A percentile compares a stretch with the other conserved stretches of the same genome.
These are phyloP conservation scores for Dicorynia guianensis DNA, from an alignment of 306 rosid genomes.

Conservation along the genomic window DNA sequence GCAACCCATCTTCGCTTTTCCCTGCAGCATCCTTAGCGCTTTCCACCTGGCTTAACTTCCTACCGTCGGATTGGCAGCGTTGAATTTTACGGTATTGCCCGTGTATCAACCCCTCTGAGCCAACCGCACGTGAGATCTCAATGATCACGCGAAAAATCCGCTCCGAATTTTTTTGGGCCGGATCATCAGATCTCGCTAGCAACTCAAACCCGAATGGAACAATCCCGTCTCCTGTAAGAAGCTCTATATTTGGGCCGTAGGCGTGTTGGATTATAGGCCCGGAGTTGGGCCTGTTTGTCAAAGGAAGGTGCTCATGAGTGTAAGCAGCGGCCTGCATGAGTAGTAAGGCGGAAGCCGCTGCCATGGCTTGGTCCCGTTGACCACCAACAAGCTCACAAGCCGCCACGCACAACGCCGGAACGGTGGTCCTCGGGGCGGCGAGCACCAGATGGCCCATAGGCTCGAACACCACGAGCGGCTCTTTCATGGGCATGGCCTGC, in stretches of 20 bases:
- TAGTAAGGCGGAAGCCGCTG: slow-evolving; percentile 71
- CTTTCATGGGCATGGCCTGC: slow-evolving; percentile 52
- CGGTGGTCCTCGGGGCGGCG: slow-evolving; percentile 56
- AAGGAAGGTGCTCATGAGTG: slow-evolving; percentile 58
- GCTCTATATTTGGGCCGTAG: slow-evolving; percentile 51
- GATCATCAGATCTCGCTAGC: slow-evolving; percentile 46
- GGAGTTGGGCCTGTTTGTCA: slow-evolving; percentile 39
- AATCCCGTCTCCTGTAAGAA: slow-evolving; percentile 59
- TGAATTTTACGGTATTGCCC: slow-evolving; percentile 42
- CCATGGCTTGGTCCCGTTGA: slow-evolving; percentile 51
- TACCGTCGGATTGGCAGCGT: slow-evolving; percentile 4
- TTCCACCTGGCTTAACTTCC: slow-evolving; percentile 1
- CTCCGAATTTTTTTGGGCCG: slow-evolving; percentile 44
- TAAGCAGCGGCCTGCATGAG: slow-evolving; percentile 45
- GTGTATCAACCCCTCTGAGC: slow-evolving; percentile 55
- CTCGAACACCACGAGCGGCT: slow-evolving; percentile 63
- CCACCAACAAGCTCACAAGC: slow-evolving; percentile 80
- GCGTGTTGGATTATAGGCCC: neutral
- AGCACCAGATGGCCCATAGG: slow-evolving; percentile 64
- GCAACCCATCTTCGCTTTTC: slow-evolving; percentile 64
- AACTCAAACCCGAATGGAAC: slow-evolving; percentile 63
- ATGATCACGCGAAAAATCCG: slow-evolving; percentile 53
- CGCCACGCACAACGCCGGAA: slow-evolving; percentile 67
- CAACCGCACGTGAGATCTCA: slow-evolving; percentile 69
- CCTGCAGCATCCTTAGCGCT: slow-evolving; percentile 10